Conservation (phyloP, 768 basidiomycete genomes). For the Astraeus odoratus region DNA sequence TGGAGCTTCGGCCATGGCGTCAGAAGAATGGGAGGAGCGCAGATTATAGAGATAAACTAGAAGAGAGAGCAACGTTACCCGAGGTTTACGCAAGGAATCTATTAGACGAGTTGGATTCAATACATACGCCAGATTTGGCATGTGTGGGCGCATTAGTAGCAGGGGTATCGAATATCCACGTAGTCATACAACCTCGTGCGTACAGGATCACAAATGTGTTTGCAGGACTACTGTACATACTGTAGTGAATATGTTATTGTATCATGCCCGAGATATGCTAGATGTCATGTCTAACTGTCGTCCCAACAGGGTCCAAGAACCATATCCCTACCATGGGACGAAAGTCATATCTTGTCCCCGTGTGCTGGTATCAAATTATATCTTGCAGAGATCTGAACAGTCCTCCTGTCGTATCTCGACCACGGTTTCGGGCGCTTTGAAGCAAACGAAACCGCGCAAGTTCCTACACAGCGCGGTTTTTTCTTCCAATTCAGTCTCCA, state of each 20-base stretch:
- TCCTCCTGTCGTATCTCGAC: constrained; percentile 3
- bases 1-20: constrained; percentile 52
- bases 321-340: not conserved
- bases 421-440: constrained; percentile 29
- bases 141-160: not conserved
- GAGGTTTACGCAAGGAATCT: no score
- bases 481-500: constrained; percentile 14
- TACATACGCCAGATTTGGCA: constrained; percentile 21
- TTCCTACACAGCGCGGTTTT: constrained; percentile 29
- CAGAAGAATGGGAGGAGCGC: constrained; percentile 1
- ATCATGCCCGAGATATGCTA: constrained; percentile 17
- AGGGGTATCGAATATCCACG: no score
- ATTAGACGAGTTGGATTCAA: no score
- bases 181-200: not conserved
- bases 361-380: constrained; percentile 15
- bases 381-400: constrained; percentile 10
- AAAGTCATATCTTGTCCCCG: constrained; percentile 1
- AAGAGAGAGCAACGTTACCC: constrained; percentile 1
- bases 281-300: constrained; percentile 15
- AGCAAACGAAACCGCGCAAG: constrained; percentile 50
- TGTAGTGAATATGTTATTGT: constrained; percentile 12
- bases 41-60: constrained; percentile 2
- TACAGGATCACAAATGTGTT: constrained; percentile 7
- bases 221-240: constrained; percentile 22
- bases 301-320: constrained; percentile 3